Evolutionary conservation across 192 early-diverging fungal species (phyloP).

Genomic region (Coemansia sp.): DNA sequence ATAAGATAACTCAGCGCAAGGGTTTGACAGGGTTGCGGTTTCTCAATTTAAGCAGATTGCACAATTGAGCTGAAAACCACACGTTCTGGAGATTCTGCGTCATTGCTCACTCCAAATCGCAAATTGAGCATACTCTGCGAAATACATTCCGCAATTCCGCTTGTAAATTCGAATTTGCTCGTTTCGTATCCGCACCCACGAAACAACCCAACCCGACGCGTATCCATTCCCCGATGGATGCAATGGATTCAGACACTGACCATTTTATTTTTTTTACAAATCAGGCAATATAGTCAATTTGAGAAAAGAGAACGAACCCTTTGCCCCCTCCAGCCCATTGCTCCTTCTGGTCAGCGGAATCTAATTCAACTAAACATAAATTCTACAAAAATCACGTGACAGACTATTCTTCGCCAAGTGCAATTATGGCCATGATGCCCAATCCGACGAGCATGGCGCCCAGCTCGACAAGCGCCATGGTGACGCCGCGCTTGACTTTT

Average conservation of each 20-base stretch:
- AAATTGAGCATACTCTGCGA: background rate
- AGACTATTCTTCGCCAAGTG: constrained; percentile 64
- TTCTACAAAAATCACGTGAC: background rate
- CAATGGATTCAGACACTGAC: constrained; percentile 49
- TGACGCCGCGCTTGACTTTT: constrained; percentile 22
- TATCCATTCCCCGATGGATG: constrained; percentile 12
- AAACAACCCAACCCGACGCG: background rate
- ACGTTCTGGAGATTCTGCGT: background rate
- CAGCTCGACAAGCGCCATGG: constrained; percentile 59
- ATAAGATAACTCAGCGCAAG: background rate
- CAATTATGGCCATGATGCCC: constrained; percentile 75
- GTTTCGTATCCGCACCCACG: background rate
- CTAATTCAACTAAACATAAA: background rate
- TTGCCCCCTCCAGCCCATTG: background rate
- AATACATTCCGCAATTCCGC: background rate
- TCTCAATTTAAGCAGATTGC: background rate
- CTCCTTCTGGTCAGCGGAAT: background rate
- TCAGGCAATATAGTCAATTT: constrained; percentile 5
- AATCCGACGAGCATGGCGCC: constrained; percentile 71
- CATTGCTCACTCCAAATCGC: background rate
- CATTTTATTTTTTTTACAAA: constrained; percentile 19
- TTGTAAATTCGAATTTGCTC: constrained; percentile 4
- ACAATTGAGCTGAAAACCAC: too few relatives aligned
- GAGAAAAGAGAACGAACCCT: constrained; percentile 4
- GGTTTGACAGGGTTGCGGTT: background rate